Evolutionary conservation across 106 monocot species (phyloP).

Genomic region (Dendrobium huoshanense): DNA sequence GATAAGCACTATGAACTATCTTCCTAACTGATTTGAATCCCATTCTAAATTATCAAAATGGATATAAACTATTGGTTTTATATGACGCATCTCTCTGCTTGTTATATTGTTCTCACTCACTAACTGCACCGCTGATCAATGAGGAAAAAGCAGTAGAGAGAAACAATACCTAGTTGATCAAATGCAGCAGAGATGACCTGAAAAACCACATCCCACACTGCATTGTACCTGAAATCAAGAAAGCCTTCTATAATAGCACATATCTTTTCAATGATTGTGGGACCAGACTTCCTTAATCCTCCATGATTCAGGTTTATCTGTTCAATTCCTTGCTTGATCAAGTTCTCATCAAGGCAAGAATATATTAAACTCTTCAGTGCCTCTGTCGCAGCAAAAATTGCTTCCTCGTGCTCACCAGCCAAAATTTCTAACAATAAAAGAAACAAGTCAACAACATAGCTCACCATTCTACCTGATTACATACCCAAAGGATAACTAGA

Average conservation of each 20-base stretch:
- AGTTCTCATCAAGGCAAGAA: slow-evolving; percentile 61
- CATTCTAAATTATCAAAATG: background rate
- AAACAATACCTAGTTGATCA: slow-evolving; percentile 55
- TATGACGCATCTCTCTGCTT: background rate
- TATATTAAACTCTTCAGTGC: slow-evolving; percentile 63
- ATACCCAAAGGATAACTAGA: background rate
- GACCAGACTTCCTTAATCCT: slow-evolving; percentile 45
- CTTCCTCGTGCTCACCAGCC: slow-evolving; percentile 79
- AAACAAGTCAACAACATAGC: background rate
- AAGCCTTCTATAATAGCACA: slow-evolving; percentile 76
- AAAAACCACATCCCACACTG: slow-evolving; percentile 88
- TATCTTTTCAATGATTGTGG: slow-evolving; percentile 84
- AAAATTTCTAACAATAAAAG: slow-evolving; percentile 51
- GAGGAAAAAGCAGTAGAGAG: background rate
- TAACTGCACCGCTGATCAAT: background rate
- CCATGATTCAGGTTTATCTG: slow-evolving; percentile 38
- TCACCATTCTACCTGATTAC: background rate
- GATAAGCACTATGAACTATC: background rate
- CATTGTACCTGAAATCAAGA: slow-evolving; percentile 62
- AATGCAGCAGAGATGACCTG: slow-evolving; percentile 72
- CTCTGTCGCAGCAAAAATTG: slow-evolving; percentile 66
- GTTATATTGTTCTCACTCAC: background rate
- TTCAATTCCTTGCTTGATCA: slow-evolving; percentile 60
- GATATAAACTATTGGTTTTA: background rate
- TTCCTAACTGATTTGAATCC: background rate